A percentile compares a stretch with the other conserved stretches of the same genome.
Conservation (phyloP, 2,329 filamentous ascomycete genomes). For the Beauveria varroae region DNA sequence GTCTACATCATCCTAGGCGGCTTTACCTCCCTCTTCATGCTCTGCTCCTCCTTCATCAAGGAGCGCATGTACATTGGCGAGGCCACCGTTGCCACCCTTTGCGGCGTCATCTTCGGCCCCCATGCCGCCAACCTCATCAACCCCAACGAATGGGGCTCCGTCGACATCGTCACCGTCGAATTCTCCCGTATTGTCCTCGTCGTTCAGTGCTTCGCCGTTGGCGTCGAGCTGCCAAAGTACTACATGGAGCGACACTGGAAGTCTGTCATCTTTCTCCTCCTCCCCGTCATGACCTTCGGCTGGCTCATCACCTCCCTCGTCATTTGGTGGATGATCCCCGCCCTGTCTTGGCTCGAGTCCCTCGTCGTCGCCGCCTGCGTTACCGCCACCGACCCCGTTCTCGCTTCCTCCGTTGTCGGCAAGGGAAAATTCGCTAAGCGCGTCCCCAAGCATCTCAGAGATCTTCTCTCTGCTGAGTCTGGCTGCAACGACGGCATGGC, state of each 20-base stretch:
- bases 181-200: slow-evolving; percentile 85
- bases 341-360: slow-evolving; percentile 82
- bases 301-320: slow-evolving; percentile 91
- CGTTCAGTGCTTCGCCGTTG: slow-evolving; percentile 87
- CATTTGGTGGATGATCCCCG: slow-evolving; percentile 81
- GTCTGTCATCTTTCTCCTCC: slow-evolving; percentile 77
- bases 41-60: slow-evolving; percentile 96
- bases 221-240: slow-evolving; percentile 80
- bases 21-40: slow-evolving; percentile 97
- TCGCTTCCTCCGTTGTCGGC: slow-evolving; percentile 95
- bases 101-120: slow-evolving; percentile 83
- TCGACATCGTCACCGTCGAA: slow-evolving; percentile 80
- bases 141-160: slow-evolving; percentile 68
- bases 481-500: slow-evolving; percentile 99
- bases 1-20: slow-evolving; percentile 97
- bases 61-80: slow-evolving; percentile 98
- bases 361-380: slow-evolving; percentile 86
- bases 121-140: slow-evolving; percentile 76
- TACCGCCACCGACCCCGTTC: slow-evolving; percentile 91
- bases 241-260: slow-evolving; percentile 99
- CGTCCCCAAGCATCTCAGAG: slow-evolving; percentile 93
- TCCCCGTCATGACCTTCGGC: slow-evolving; percentile 96
- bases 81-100: slow-evolving; percentile 85
- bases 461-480: slow-evolving; percentile 90
- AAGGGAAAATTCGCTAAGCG: slow-evolving; percentile 98